Percentiles rank a stretch among this genome's conserved stretches.
Evolutionary conservation across 2,329 filamentous ascomycete genomes (phyloP).

Genomic region (Colletotrichum simmondsii): DNA sequence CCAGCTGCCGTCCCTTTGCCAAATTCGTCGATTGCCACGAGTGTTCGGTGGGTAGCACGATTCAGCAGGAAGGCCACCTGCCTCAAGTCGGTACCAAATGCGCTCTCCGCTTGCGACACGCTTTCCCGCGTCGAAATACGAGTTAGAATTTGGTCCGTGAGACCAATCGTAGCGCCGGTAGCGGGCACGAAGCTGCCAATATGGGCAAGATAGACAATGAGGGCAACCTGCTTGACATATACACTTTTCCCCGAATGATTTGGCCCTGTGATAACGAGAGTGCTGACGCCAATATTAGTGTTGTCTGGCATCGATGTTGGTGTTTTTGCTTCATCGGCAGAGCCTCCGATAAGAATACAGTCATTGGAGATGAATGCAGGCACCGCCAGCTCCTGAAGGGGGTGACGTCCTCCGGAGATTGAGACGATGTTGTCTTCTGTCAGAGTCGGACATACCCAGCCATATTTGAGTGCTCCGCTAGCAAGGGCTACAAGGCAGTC

Average conservation of each 20-base stretch:
- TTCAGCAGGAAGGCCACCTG: conserved; percentile 84
- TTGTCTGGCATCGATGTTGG: conserved; percentile 16
- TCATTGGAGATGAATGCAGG: conserved; percentile 86
- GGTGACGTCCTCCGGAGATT: conserved; percentile 84
- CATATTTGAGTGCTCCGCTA: conserved; percentile 79
- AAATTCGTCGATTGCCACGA: conserved; percentile 95
- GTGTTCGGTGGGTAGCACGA: conserved; percentile 78
- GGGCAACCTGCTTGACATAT: conserved; percentile 91
- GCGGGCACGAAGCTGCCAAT: conserved; percentile 94
- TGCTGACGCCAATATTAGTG: conserved; percentile 53
- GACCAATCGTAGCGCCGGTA: conserved; percentile 77
- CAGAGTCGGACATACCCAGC: conserved; percentile 76
- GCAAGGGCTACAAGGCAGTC: conserved; percentile 87
- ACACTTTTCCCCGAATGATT: conserved; percentile 98
- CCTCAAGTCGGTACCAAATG: conserved; percentile 83
- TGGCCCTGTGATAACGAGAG: conserved; percentile 87
- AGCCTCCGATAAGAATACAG: conserved; percentile 74
- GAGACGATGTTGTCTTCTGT: conserved; percentile 75
- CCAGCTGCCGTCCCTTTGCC: conserved; percentile 71
- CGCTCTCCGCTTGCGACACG: conserved; percentile 67
- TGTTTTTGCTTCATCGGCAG: conserved; percentile 41
- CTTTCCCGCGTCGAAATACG: conserved; percentile 81
- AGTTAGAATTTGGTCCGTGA: conserved; percentile 94
- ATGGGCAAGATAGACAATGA: conserved; percentile 93
- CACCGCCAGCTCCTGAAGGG: conserved; percentile 86